Percentiles rank a stretch among this genome's conserved stretches.
Conservation (phyloP, 208 protist genomes). For the Trypanosoma caninum region DNA sequence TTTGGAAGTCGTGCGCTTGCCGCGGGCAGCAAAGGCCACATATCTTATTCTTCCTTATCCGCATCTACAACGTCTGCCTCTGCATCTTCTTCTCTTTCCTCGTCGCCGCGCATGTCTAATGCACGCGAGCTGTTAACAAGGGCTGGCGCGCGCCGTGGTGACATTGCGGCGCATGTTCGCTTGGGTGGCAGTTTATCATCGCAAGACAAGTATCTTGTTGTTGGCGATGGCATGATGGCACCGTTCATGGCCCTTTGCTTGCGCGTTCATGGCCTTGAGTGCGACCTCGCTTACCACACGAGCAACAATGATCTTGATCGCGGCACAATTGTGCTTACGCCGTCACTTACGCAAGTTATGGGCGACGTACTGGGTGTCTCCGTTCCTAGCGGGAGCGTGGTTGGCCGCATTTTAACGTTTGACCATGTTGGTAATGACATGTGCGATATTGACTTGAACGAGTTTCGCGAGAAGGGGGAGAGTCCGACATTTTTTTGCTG, state of each 20-base stretch:
- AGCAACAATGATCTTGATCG: slow-evolving; percentile 71
- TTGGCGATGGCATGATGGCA: slow-evolving; percentile 89
- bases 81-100: not conserved
- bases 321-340: slow-evolving; percentile 86
- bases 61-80: slow-evolving; percentile 9
- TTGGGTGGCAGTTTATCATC: slow-evolving; percentile 43
- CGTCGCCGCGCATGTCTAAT: too few relatives aligned
- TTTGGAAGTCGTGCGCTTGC: slow-evolving; percentile 83
- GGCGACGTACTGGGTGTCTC: slow-evolving; percentile 89
- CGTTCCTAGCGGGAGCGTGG: slow-evolving; percentile 86
- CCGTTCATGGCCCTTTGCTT: slow-evolving; percentile 92
- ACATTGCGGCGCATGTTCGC: slow-evolving; percentile 50
- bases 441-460: slow-evolving; percentile 90
- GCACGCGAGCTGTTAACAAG: slow-evolving; percentile 54
- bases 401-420: slow-evolving; percentile 86
- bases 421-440: slow-evolving; percentile 92
- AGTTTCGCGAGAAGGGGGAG: slow-evolving; percentile 91
- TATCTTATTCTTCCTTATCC: slow-evolving; percentile 3
- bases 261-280: slow-evolving; percentile 84
- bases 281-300: slow-evolving; percentile 77
- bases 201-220: slow-evolving; percentile 80
- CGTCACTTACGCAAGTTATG: slow-evolving; percentile 90
- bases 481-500: slow-evolving; percentile 93
- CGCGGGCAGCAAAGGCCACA: slow-evolving; percentile 49
- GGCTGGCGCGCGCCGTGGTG: slow-evolving; percentile 52